These are phyloP conservation scores for Cyberlindnera mississippiensis DNA, from an alignment of 805 yeast species.

Conservation along the genomic window DNA sequence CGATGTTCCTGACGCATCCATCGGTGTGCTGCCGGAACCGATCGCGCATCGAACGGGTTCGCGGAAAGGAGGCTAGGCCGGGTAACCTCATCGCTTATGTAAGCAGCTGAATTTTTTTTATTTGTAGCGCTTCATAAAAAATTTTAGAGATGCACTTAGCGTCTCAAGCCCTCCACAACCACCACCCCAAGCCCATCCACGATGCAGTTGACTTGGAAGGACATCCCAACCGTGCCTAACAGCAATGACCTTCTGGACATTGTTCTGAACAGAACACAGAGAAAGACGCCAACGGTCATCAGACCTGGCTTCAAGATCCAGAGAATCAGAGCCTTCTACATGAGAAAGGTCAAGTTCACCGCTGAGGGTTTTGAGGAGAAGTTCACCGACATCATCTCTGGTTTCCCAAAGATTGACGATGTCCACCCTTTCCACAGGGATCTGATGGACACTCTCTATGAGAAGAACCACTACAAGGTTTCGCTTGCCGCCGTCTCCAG, in stretches of 20 bases:
- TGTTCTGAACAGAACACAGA: slow-evolving; percentile 94
- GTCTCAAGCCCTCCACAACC: not conserved
- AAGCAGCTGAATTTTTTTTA: slow-evolving; percentile 3
- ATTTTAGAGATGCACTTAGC: slow-evolving; percentile 4
- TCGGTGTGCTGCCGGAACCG: too few relatives aligned
- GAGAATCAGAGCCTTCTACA: slow-evolving; percentile 94
- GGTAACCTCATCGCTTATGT: slow-evolving; percentile 19
- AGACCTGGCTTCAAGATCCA: slow-evolving; percentile 95
- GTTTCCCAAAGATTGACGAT: slow-evolving; percentile 95
- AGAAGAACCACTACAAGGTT: slow-evolving; percentile 96
- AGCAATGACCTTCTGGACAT: slow-evolving; percentile 93
- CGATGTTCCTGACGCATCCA: too few relatives aligned
- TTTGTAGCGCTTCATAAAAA: slow-evolving; percentile 5
- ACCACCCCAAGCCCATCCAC: not conserved
- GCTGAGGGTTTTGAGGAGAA: slow-evolving; percentile 96
- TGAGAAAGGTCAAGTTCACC: slow-evolving; percentile 96
- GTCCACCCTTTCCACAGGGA: slow-evolving; percentile 98
- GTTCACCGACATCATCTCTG: slow-evolving; percentile 75
- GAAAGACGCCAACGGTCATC: slow-evolving; percentile 98
- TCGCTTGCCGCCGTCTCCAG: slow-evolving; percentile 92
- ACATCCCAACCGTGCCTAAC: slow-evolving; percentile 91
- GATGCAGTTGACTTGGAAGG: slow-evolving; percentile 97
- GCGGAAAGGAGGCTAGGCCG: not conserved
- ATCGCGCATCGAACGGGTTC: too few relatives aligned
- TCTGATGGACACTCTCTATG: slow-evolving; percentile 95